Percentiles rank a stretch among this genome's conserved stretches.
Conservation (phyloP, 2,329 filamentous ascomycete species). For the Botrytis hyacinthi region DNA sequence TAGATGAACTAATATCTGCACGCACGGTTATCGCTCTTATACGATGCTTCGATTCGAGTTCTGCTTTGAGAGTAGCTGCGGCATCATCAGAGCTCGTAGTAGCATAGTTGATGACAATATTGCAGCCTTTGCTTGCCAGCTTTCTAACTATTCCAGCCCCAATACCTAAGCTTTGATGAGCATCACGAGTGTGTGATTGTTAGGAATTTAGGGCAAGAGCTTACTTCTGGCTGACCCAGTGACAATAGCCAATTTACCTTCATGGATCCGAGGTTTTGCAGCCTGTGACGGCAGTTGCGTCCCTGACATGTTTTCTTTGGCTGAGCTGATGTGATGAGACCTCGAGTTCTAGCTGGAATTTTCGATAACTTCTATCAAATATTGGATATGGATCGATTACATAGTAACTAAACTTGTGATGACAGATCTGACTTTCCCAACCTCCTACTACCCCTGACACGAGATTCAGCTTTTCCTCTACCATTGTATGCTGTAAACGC, state of each 20-base stretch:
- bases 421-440: neutral
- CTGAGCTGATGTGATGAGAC: neutral
- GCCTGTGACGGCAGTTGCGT: neutral
- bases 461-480: neutral
- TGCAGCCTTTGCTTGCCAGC: constrained; percentile 62
- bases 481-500: neutral
- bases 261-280: constrained; percentile 43
- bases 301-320: neutral
- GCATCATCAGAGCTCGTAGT: constrained; percentile 53
- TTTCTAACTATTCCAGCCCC: constrained; percentile 60
- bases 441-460: neutral
- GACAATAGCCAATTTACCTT: constrained; percentile 73
- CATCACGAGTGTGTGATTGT: constrained; percentile 3
- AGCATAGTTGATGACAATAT: constrained; percentile 61
- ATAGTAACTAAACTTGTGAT: neutral
- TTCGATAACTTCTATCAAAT: too few species aligned
- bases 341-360: neutral
- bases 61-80: constrained; percentile 51
- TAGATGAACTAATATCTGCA: constrained; percentile 64
- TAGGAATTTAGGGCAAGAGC: neutral
- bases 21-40: constrained; percentile 61
- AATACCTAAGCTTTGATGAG: constrained; percentile 55
- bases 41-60: constrained; percentile 53
- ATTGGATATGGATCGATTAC: neutral
- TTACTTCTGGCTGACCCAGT: constrained; percentile 74